Base-by-base conservation (phyloP, 2,329 filamentous ascomycete genomes). In the Simplicillium sp. region DNA sequence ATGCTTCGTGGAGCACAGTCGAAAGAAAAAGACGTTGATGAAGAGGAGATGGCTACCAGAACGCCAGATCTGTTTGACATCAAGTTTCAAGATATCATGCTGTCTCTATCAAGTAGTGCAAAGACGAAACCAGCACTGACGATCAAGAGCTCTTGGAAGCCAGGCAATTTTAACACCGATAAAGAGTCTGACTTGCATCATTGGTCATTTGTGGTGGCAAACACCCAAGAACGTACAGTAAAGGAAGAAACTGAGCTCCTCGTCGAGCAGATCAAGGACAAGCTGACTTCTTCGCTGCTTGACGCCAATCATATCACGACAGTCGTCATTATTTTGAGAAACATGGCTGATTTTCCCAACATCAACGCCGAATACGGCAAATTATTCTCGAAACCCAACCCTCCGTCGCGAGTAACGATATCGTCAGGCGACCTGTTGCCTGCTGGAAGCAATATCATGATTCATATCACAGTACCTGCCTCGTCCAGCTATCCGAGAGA, bases 331-430 rank as follows among this genome's bases (percentile, higher is more conserved):
- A 65, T 94, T 37, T 75, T 98, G 29, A 79, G 83, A 39, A 73
- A 72, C 42, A 96, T 97, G 84, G 59, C 74, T 15, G 80, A 88
- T 60, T 98, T 97, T 59, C 68, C 77, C 0, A 53, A 66, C 13
- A 68, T 95, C 50, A 97, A 97, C 60, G 59, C 67, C 18, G 65
- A 84, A 46, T 98, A 97, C 60, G 80, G 77, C 5, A 68, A 72
- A 8, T 72, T 88, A 34, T 97, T 97, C 60, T 64, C 65, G 15
- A 68, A 73, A 37, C 83, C 89, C 0, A 94, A 89, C 48, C 92
- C 92, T 1, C 87, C 92, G 0, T 80, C 89, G 1, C 70, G 92
- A 38, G 83, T 94, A 38, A 94, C 88, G 5, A 76, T 97, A 37
- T 82, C 87, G 1, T 84, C 83, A 46, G 87, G 87, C 3, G 65